Evolutionary conservation across 176 grass and related monocot species (phyloP).

Genomic region (Zizania latifolia): DNA sequence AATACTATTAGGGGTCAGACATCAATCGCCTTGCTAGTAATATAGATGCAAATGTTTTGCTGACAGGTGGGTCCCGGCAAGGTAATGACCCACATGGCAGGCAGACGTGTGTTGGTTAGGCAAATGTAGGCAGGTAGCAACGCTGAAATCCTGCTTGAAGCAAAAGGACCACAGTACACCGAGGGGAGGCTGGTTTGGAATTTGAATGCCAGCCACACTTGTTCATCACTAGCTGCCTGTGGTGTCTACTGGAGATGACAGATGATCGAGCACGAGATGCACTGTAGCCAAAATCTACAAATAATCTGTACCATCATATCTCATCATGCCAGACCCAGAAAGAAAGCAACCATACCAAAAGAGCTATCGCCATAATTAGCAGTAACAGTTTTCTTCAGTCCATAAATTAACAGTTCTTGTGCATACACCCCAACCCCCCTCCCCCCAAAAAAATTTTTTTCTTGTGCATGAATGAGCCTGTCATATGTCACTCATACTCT

Average conservation of each 20-base stretch:
- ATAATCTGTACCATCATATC: neutral
- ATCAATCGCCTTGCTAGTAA: conserved; percentile 1
- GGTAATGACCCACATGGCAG: neutral
- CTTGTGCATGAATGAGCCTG: too few relatives aligned
- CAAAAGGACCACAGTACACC: neutral
- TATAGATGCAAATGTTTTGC: neutral
- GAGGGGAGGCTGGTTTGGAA: neutral
- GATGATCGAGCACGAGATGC: neutral
- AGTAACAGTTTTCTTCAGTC: neutral
- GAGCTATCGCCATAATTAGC: neutral
- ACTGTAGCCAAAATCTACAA: neutral
- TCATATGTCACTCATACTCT: too few relatives aligned
- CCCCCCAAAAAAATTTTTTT: too few relatives aligned
- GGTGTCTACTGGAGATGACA: neutral
- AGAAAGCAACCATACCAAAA: neutral
- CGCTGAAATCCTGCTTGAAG: neutral
- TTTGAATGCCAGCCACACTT: neutral
- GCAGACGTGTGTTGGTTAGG: neutral
- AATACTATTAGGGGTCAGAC: neutral
- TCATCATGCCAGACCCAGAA: neutral
- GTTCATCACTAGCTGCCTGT: neutral
- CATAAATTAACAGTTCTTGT: neutral
- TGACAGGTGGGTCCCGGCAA: neutral
- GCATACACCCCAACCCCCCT: neutral
- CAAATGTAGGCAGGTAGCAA: neutral